These are phyloP conservation scores for Vigna reflexopilosa DNA, from an alignment of 306 rosid genomes.

Conservation along the genomic window DNA sequence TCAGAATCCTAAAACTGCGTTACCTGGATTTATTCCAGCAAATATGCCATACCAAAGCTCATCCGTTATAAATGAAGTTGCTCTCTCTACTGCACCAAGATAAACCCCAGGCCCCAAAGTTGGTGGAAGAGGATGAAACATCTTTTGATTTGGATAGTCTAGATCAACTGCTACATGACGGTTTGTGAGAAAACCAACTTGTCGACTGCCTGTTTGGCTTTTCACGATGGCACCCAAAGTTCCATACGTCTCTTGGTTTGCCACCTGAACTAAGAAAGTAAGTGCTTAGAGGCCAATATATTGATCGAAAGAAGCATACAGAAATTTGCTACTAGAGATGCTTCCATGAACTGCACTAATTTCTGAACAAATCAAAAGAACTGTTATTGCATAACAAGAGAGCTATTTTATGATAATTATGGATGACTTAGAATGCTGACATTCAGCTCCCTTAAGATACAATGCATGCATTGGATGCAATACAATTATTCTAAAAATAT, in stretches of 20 bases:
- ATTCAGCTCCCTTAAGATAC: constrained; percentile 10
- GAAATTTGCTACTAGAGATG: constrained; percentile 16
- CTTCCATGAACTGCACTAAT: constrained; percentile 31
- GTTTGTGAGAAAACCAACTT: constrained; percentile 98
- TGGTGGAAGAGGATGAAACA: constrained; percentile 99
- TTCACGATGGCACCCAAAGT: constrained; percentile 97
- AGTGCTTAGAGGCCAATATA: constrained; percentile 34
- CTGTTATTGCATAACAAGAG: constrained; percentile 17
- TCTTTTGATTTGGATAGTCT: constrained; percentile 98
- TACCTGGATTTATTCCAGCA: constrained; percentile 99
- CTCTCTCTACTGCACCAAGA: constrained; percentile 99
- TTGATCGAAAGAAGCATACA: constrained; percentile 40
- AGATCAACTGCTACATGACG: constrained; percentile 98
- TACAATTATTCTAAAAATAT: too few species aligned
- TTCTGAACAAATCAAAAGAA: constrained; percentile 22
- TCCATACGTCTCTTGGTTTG: constrained; percentile 97
- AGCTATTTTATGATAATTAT: constrained; percentile 12
- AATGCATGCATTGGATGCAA: too few species aligned
- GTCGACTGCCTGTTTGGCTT: constrained; percentile 94
- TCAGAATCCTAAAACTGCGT: constrained; percentile 25
- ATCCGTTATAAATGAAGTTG: constrained; percentile 95
- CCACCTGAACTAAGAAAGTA: constrained; percentile 68
- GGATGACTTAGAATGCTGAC: constrained; percentile 27
- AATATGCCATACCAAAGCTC: constrained; percentile 99
- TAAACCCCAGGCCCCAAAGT: constrained; percentile 98